Base-by-base conservation (phyloP, 2,329 filamentous ascomycete species). In the Aurifilum marmelostoma region DNA sequence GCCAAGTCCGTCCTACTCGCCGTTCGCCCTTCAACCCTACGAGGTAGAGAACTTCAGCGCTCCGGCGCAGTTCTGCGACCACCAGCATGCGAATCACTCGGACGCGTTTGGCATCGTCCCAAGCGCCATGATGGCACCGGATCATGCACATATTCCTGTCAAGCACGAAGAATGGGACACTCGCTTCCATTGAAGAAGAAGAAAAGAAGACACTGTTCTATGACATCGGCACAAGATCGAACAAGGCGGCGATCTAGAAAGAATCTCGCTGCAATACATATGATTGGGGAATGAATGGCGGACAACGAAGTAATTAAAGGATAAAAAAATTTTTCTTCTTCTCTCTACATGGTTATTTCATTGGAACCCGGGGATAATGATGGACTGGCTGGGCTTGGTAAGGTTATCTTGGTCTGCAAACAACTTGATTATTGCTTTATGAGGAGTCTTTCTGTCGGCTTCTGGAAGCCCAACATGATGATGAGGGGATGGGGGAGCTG, bases 11-110 rank as follows among this genome's bases (percentile, higher is more conserved):
- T 74, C 78, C 24, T 82, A 80, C 69, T 78, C 81, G 52, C 76
- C 80, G 12, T 84, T 82, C 68, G 79, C 82, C 6, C 74, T 78
- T 27, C 69, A 74, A 1, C 9, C 69, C 6, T 79, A 76, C 65
- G 73, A 76, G 2, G 76, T 76, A n/a, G 75, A 79, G 8, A 72
- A 73, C 21, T 77, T 75, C 66, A 70, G 68, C 18, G 65, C 71
- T 29, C 18, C 68, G n/a, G 62, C 72, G 24, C 63, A 72, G 18
- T 67, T 74, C 24, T 76, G 73, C 62, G 74, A 74, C 3, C 73
- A 73, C 16, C 72, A 73, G 50, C 73, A 75, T 47, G 56, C 63
- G 5, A 54, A 70, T 58, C 72, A 70, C 34, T 32, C 62, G 8
- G 68, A 68, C 18, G 66, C 29, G 12, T 70, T 70, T 37, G 70